Evolutionary conservation across 1,284 basidiomycete species (phyloP).

Genomic region (Vanrija sp.): DNA sequence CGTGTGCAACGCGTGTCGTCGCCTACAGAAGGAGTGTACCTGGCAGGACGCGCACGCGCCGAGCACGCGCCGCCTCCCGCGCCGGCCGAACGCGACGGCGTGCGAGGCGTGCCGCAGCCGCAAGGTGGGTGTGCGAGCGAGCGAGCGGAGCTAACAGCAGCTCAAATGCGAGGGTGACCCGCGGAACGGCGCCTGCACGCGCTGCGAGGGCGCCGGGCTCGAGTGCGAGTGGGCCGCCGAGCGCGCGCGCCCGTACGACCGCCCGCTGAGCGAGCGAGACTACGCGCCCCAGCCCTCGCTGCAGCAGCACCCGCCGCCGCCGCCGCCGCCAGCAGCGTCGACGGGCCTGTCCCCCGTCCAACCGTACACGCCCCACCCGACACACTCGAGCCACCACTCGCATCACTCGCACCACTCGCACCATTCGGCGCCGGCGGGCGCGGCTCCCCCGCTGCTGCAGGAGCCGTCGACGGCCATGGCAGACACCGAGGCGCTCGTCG

Average conservation of each 20-base stretch:
- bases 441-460: neutral
- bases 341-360: neutral
- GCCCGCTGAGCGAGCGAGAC: too few species aligned
- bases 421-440: too few species aligned
- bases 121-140: neutral
- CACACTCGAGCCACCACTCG: neutral
- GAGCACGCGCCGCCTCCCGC: slow-evolving; percentile 1
- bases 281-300: too few species aligned
- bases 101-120: slow-evolving; percentile 2
- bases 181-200: neutral
- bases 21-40: slow-evolving; percentile 1
- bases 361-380: neutral
- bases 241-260: neutral
- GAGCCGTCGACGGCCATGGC: neutral
- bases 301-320: neutral
- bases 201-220: slow-evolving; percentile 2
- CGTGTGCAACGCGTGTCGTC: slow-evolving; percentile 4
- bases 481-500: slow-evolving; percentile 5
- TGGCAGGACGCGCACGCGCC: neutral
- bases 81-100: slow-evolving; percentile 5
- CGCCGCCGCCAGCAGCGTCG: neutral
- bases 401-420: neutral
- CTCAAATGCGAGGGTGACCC: slow-evolving; percentile 6
- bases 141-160: neutral
- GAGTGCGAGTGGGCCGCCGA: slow-evolving; percentile 8